Evolutionary conservation across 371 early-diverging fungal genomes (phyloP).

Genomic region (Lichtheimia ornata): DNA sequence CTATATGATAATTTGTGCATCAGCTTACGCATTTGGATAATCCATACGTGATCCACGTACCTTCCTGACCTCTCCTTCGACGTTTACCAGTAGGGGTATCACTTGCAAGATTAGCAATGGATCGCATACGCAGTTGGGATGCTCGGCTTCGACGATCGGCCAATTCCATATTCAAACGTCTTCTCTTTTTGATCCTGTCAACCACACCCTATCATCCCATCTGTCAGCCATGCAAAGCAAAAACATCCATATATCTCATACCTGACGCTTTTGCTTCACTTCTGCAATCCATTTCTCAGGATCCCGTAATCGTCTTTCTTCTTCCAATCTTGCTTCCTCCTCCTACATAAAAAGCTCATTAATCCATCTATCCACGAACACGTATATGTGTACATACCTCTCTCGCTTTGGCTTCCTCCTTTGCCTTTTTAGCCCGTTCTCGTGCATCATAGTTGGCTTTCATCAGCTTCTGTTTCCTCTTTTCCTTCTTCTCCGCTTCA

Average conservation of each 20-base stretch:
- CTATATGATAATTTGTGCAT: slow-evolving; percentile 25
- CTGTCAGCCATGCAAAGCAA: background rate
- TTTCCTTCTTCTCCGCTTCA: slow-evolving; percentile 79
- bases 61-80: slow-evolving; percentile 60
- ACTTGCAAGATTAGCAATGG: slow-evolving; percentile 81
- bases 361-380: background rate
- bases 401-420: slow-evolving; percentile 70
- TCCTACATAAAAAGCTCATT: slow-evolving; percentile 34
- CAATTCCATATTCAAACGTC: slow-evolving; percentile 73
- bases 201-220: slow-evolving; percentile 38
- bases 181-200: slow-evolving; percentile 65
- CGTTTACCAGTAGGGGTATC: slow-evolving; percentile 57
- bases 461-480: slow-evolving; percentile 80
- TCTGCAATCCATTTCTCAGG: slow-evolving; percentile 77
- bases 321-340: slow-evolving; percentile 70
- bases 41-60: slow-evolving; percentile 18
- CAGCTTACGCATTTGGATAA: background rate
- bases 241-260: background rate
- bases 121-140: slow-evolving; percentile 82
- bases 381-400: slow-evolving; percentile 33
- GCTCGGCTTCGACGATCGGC: slow-evolving; percentile 85
- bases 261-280: slow-evolving; percentile 63
- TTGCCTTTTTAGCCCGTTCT: slow-evolving; percentile 73
- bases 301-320: slow-evolving; percentile 67
- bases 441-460: slow-evolving; percentile 85